Evolutionary conservation across 257 asterid genomes (phyloP), one percentile per base, ranked within the genome.

Genomic region (Solanum chilense): DNA sequence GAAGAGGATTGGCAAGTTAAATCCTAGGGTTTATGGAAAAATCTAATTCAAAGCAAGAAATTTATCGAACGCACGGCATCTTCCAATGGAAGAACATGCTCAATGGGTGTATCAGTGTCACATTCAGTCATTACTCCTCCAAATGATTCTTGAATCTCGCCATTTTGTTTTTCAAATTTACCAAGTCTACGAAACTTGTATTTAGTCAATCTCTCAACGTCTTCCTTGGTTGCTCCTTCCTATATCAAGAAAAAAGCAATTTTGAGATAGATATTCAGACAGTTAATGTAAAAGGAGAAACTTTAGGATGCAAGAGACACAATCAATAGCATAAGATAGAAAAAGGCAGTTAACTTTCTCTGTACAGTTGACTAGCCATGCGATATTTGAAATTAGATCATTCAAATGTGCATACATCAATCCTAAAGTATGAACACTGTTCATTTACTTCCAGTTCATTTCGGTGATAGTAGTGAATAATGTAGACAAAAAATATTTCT

Each of bases 171-270:
- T 92, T 94, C 99, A 74, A 94, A 94, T 85, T 97, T 97, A n/a
- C 98, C 97, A 84, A 97, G 94, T 92, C 90, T 93, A n/a, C 94
- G 93, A 73, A 97, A 97, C 86, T 89, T 95, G 96, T 90, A 97
- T 83, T 80, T 94, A 12, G 99, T 98, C 31, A 97, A 92, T 73
- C 96, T 92, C 64, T 96, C 99, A 49, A 97, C 96, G 85, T 95
- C 99, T 92, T 97, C 98, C 92, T 93, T 95, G 12, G 98, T 93
- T 88, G 99, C 99, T 89, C 99, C 99, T 93, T 97, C 99, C 99
- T 97, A 94, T 71, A 86, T 87, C 86, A 88, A 83, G 41, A 89
- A 62, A 15, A 73, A 73, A 52, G 71, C 39, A 86, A 33, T 21
- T 10, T 73, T 86, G 71, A 33, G 73, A 71, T 44, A 84, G 82